Evolutionary conservation across 2,329 filamentous ascomycete genomes (phyloP), one percentile per base, ranked within the genome.

Genomic region (Ophiostoma montium): DNA sequence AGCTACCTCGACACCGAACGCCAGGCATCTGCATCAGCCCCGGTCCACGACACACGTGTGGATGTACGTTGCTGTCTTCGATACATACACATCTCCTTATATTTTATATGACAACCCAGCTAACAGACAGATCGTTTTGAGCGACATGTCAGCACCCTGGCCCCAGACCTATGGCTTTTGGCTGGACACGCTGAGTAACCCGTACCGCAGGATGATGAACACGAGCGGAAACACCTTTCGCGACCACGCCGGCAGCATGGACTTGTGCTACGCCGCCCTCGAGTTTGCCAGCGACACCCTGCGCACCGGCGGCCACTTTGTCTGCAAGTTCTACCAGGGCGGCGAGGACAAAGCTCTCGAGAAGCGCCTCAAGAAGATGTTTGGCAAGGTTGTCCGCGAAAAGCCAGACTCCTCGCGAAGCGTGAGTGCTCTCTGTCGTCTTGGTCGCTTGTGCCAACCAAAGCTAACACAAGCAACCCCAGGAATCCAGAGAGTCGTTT

Each of bases 131-230:
- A 78, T 98, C 62, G 86, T 98, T 63, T 71, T 98, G 63, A 95
- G 87, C 79, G 92, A 98, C 76, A 98, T 98, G 92, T 98, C 82
- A 78, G 90, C 75, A 75, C 89, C 92, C 83, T 95, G 88, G 88
- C 74, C 80, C 60, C 84, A 86, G 70, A 84, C 77, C 48, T 73
- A 74, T 61, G 83, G 82, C 61, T 88, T 85, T 70, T 82, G 78
- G 70, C 82, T 84, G 71, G 87, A 79, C 70, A 94, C 82, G 72
- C 76, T 95, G 78, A 94, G 82, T 90, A 84, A 92, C 78, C 87
- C 88, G 56, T 92, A 94, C 80, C 65, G 69, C 75, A 98, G 92
- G 92, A 84, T 98, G 83, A 95, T 95, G 88, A 98, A 98, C 67
- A 95, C 90, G 59, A 95, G 85, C 68, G 92, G 92, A 50, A 84